Evolutionary conservation across 768 basidiomycete genomes (phyloP), one percentile per base, ranked within the genome.

Genomic region (Tubosaeta sp.): DNA sequence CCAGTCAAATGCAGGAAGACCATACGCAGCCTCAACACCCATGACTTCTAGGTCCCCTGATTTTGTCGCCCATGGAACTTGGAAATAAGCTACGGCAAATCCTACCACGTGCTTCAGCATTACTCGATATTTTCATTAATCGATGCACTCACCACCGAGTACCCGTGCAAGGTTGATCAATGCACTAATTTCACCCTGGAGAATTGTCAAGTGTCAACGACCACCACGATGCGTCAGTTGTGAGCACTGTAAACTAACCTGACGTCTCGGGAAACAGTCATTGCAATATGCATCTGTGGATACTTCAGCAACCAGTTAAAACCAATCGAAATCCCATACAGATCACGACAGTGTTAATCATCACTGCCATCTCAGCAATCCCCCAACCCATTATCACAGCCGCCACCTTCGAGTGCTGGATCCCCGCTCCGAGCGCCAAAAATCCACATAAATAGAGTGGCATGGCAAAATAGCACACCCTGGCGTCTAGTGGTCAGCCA

Each of bases 331-430:
- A 46, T 21, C 46, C 54, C 64, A 27, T 50, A 68, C 73, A 76
- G 47, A 72, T 61, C 1, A 63, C 72, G 5, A 74, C 75, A 1
- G 75, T 76, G 42, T 67, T 69, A 54, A 76, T 49, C 62, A 73
- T 65, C 27, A 71, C 62, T 1, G 68, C 61, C 3, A 65, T 47
- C 52, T 69, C 64, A 0, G 72, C 74, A 34, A 77, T 64, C 3
- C 72, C 75, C 76, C 76, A 77, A 0, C 76, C 76, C 31, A 78
- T 51, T 6, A 78, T 59, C 25, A 73, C 38, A 1, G 65, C 67
- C 2, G 49, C 53, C 10, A 67, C 54, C 5, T 61, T 58, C 24
- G 71, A 50, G n/a, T 63, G 55, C 47, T 75, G 63, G 29, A 76
- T 54, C 2, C 69, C 69, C 5, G 66, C 70, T 19, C 76, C 76